Evolutionary conservation across 2,329 filamentous ascomycete genomes (phyloP).

Genomic region (Paecilomyces niveus): DNA sequence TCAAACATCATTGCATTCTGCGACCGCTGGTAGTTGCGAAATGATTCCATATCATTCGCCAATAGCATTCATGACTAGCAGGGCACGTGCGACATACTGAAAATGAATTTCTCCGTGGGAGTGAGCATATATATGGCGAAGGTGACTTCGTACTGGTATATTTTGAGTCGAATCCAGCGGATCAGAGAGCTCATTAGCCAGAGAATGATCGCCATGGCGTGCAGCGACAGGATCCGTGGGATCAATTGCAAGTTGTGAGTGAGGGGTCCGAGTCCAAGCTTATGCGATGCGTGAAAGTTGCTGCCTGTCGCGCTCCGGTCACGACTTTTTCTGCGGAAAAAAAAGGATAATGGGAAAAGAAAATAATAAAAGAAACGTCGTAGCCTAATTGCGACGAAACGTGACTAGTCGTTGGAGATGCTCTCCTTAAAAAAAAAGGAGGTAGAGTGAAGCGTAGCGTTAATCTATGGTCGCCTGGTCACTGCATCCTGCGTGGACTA

Average conservation of each 20-base stretch:
- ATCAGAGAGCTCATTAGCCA: conserved; percentile 50
- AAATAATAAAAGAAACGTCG: background rate
- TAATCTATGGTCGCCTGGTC: background rate
- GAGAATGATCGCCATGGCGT: conserved; percentile 20
- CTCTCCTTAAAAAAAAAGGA: background rate
- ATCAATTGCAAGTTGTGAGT: background rate
- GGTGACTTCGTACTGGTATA: conserved; percentile 97
- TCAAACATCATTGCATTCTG: background rate
- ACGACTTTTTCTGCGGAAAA: background rate
- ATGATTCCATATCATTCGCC: background rate
- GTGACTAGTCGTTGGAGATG: background rate
- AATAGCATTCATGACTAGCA: background rate
- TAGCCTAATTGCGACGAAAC: background rate
- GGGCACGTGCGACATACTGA: conserved; percentile 59
- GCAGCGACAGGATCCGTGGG: background rate
- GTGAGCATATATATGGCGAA: conserved; percentile 97
- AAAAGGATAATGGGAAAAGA: background rate
- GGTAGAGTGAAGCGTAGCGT: background rate
- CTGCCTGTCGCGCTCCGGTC: background rate
- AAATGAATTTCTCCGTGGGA: conserved; percentile 90
- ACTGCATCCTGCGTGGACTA: background rate
- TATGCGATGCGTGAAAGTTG: background rate
- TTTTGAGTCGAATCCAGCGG: conserved; percentile 86
- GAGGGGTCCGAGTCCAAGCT: background rate
- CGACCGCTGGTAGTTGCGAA: background rate